Evolutionary conservation across 352 stramenopile genomes (phyloP).

Genomic region (Phytophthora idaei): DNA sequence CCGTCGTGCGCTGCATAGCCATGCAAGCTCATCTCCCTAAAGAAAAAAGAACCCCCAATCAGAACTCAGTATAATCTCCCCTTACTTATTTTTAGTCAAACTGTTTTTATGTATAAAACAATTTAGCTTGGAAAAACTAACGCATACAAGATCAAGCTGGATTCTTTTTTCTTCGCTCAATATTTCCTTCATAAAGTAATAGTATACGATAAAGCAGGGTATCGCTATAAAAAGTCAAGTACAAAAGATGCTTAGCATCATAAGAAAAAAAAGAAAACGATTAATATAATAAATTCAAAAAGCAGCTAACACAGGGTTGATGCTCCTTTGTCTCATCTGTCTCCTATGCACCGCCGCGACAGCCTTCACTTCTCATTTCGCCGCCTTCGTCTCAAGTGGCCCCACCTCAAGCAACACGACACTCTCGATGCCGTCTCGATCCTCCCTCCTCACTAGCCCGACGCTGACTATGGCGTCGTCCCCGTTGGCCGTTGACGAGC

Average conservation of each 20-base stretch:
- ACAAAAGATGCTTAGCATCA: neutral
- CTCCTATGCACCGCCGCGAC: neutral
- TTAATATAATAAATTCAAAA: neutral
- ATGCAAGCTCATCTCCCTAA: constrained; percentile 2
- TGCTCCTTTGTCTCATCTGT: neutral
- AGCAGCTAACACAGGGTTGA: neutral
- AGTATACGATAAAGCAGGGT: neutral
- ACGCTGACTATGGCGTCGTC: constrained; percentile 19
- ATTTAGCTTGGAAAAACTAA: neutral
- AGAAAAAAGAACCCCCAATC: constrained; percentile 6
- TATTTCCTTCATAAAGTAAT: neutral
- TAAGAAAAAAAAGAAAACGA: no score
- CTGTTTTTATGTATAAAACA: neutral
- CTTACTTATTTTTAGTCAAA: neutral
- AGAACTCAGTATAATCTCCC: neutral
- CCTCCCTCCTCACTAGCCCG: constrained; percentile 18
- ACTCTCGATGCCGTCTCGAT: constrained; percentile 23
- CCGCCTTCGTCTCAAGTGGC: constrained; percentile 32
- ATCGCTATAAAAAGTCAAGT: neutral
- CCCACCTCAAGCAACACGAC: constrained; percentile 1
- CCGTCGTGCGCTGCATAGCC: constrained; percentile 10
- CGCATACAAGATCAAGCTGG: neutral
- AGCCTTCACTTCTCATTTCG: constrained; percentile 33
- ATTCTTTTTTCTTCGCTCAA: neutral
- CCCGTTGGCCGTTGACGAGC: constrained; percentile 25